A percentile compares a stretch with the other conserved stretches of the same genome.
Conservation (phyloP, 371 early-diverging fungal species). For the Rhizomucor pusillus region DNA sequence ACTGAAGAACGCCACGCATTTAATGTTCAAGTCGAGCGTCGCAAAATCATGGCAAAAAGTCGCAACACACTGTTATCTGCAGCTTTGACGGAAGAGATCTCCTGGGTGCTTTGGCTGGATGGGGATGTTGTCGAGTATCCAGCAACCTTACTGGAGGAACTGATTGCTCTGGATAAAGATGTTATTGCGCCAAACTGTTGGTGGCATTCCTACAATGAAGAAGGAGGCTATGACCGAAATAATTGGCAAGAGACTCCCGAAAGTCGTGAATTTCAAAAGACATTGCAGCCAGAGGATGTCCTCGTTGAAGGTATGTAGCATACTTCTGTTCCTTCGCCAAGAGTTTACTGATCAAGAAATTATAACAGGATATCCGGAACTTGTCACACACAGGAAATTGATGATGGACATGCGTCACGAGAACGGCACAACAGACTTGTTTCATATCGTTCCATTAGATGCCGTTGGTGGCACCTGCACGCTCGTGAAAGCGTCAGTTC, state of each 20-base stretch:
- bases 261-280: conserved; percentile 46
- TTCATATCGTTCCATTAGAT: conserved; percentile 47
- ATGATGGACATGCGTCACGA: conserved; percentile 45
- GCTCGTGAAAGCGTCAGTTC: conserved; percentile 61
- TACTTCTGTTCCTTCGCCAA: conserved; percentile 10
- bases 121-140: conserved; percentile 66
- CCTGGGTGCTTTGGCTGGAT: conserved; percentile 76
- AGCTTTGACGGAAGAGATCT: conserved; percentile 50
- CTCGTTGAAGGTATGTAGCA: conserved; percentile 31
- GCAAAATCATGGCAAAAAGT: conserved; percentile 61
- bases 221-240: conserved; percentile 52
- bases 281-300: conserved; percentile 27
- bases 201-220: conserved; percentile 42
- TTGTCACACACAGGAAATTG: conserved; percentile 39
- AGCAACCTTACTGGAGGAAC: conserved; percentile 42
- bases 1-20: conserved; percentile 61
- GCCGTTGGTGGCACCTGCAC: conserved; percentile 69
- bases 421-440: conserved; percentile 19
- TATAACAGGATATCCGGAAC: conserved; percentile 36
- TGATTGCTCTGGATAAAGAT: conserved; percentile 59
- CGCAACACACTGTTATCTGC: conserved; percentile 59
- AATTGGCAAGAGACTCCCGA: conserved; percentile 62
- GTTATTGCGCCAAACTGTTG: conserved; percentile 59
- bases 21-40: conserved; percentile 52
- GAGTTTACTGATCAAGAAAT: neutral